phyloP scores from a whole-genome alignment of 768 basidiomycete species.

The Russula earlei region DNA sequence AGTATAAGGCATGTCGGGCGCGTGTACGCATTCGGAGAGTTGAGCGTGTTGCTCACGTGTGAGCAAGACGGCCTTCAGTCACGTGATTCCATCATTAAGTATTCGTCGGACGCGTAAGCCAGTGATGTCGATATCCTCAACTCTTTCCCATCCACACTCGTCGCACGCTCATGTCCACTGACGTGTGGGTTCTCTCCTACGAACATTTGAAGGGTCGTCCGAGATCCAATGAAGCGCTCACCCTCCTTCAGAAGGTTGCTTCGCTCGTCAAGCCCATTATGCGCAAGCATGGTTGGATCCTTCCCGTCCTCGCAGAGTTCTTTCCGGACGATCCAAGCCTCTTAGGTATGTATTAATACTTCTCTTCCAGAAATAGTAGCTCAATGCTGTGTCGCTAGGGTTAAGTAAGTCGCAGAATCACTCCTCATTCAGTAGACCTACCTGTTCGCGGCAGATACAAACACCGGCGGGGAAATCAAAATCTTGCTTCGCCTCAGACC shows the following conservation, averaged over 20 bases:
- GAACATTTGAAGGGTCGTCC: slow-evolving; percentile 63
- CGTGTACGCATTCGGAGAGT: slow-evolving; percentile 1
- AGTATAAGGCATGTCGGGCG: neutral
- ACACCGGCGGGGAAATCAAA: slow-evolving; percentile 76
- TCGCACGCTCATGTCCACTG: slow-evolving; percentile 33
- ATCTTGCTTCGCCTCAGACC: slow-evolving; percentile 80
- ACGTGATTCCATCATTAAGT: no score
- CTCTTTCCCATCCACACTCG: neutral
- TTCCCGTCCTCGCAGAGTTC: slow-evolving; percentile 80
- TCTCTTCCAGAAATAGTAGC: no score
- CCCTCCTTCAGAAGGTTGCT: slow-evolving; percentile 57
- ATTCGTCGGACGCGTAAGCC: no score
- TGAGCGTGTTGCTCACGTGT: slow-evolving; percentile 20
- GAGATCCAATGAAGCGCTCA: slow-evolving; percentile 56
- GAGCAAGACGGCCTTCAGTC: no score
- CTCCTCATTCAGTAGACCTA: neutral
- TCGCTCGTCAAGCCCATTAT: slow-evolving; percentile 90
- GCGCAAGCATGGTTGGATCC: slow-evolving; percentile 72
- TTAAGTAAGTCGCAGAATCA: slow-evolving; percentile 18
- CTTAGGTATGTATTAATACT: slow-evolving; percentile 42
- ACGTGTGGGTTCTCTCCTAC: slow-evolving; percentile 54
- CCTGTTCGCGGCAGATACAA: slow-evolving; percentile 48
- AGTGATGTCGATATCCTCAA: no score
- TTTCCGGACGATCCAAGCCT: slow-evolving; percentile 67
- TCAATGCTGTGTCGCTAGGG: slow-evolving; percentile 7